Conservation (phyloP, 1,139 yeast genomes). For the Eremothecium coryli region DNA sequence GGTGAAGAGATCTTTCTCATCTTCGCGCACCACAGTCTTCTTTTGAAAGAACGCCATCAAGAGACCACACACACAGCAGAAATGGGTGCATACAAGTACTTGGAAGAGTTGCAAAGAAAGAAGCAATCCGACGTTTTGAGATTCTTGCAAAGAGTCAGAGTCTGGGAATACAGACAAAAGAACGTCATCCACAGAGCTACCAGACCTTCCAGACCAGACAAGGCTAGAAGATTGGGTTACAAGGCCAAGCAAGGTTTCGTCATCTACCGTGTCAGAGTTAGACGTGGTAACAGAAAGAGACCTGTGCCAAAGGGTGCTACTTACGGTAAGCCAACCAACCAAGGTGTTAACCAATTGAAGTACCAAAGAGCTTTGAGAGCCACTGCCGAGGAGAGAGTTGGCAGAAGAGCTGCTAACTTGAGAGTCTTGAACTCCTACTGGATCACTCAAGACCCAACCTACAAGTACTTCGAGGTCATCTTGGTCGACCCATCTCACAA, state of each 20-base stretch:
- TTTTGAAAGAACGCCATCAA: background rate
- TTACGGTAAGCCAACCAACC: conserved; percentile 99
- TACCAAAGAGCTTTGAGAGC: conserved; percentile 97
- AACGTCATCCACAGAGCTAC: conserved; percentile 98
- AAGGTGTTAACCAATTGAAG: conserved; percentile 98
- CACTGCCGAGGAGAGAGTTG: conserved; percentile 99
- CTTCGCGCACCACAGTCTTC: too few relatives aligned
- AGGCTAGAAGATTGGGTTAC: conserved; percentile 99
- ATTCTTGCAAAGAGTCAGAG: conserved; percentile 98
- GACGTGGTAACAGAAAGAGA: conserved; percentile 99
- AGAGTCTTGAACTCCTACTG: conserved; percentile 99
- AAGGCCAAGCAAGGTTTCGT: conserved; percentile 99
- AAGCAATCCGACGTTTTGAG: conserved; percentile 99
- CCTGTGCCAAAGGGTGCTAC: conserved; percentile 99
- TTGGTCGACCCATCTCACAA: conserved; percentile 96
- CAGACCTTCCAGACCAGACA: conserved; percentile 99
- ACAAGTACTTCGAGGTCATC: conserved; percentile 98
- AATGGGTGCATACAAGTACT: conserved; percentile 99
- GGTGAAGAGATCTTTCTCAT: background rate
- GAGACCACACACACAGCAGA: background rate
- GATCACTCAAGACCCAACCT: conserved; percentile 98
- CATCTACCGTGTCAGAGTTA: conserved; percentile 96
- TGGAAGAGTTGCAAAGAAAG: conserved; percentile 99
- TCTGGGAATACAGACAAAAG: conserved; percentile 99
- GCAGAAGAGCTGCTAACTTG: conserved; percentile 97